Evolutionary conservation across 768 basidiomycete species (phyloP), one percentile per base, ranked within the genome.

Genomic region (Lentinula aciculospora): DNA sequence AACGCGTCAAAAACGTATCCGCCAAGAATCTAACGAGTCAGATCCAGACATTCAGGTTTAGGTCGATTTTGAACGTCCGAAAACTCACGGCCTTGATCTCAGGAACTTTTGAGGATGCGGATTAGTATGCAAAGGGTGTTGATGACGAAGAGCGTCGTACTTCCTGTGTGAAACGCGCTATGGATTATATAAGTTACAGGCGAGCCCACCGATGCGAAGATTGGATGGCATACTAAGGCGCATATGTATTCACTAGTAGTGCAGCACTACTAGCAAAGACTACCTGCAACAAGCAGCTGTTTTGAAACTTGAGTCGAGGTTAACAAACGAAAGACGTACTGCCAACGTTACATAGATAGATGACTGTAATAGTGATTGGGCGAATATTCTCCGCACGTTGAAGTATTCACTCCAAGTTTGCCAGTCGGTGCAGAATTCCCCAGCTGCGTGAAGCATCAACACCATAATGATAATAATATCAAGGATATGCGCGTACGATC

Each of bases 1-100:
- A 92, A 94, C 1, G 86, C 82, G 64, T 93, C 89, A 42, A 96
- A 84, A 6, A 94, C 91, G 65, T 92, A 94, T 39, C 92, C 91
- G 25, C 85, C 84, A 17, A 93, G 75, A 61, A 92, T 89, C 88
- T 89, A 60, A 2, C 28, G 34, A 40, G 28, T n/a, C n/a, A n/a
- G n/a, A n/a, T n/a, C n/a, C n/a, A 27, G 53, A 60, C 8, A 53
- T 42, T 28, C 13, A 34, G 17, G 12, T n/a, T 13, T 21, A 27
- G 12, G 27, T 3, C 13, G n/a, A 12, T 27, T 6, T 58, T 15
- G 17, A 21, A 32, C n/a, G 19, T 25, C 45, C 6, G 39, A 37
- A n/a, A 32, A 62, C 82, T 58, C 64, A 88, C 87, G 49, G 88
- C 86, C 71, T 89, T 89, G 31, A 89, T 89, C 68, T 89, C 88